These are phyloP conservation scores for Lablab purpureus DNA, from an alignment of 306 rosid species.

Conservation along the genomic window DNA sequence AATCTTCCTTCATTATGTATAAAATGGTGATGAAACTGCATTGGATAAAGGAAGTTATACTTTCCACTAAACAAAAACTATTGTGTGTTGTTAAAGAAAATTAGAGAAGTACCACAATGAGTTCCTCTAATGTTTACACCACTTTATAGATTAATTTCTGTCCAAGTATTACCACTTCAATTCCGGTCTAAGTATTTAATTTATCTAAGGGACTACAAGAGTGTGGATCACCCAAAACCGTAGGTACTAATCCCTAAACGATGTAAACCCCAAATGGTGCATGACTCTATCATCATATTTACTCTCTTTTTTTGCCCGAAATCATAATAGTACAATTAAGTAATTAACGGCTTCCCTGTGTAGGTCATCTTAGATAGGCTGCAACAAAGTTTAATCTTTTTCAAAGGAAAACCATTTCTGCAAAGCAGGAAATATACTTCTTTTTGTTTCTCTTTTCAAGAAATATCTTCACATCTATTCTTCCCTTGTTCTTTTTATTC, in stretches of 20 bases:
- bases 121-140: not conserved
- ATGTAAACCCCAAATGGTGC: not conserved
- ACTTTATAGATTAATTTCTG: not conserved
- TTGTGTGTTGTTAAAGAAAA: not conserved
- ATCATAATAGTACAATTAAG: not conserved
- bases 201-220: too few species aligned
- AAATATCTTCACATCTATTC: not conserved
- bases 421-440: not conserved
- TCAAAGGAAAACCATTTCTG: not conserved
- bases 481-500: not conserved
- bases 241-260: constrained; percentile 15
- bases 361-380: not conserved
- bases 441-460: not conserved
- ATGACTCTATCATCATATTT: not conserved
- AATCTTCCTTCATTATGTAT: not conserved
- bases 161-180: not conserved
- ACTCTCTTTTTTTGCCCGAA: not conserved
- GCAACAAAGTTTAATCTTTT: not conserved
- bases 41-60: too few species aligned
- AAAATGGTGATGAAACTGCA: too few species aligned
- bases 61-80: too few species aligned
- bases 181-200: not conserved
- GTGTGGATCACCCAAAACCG: not conserved
- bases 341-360: not conserved
- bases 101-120: not conserved